A percentile compares a stretch with the other conserved stretches of the same genome.
Evolutionary conservation across 768 basidiomycete genomes (phyloP).

Genomic region (Russula vinacea): DNA sequence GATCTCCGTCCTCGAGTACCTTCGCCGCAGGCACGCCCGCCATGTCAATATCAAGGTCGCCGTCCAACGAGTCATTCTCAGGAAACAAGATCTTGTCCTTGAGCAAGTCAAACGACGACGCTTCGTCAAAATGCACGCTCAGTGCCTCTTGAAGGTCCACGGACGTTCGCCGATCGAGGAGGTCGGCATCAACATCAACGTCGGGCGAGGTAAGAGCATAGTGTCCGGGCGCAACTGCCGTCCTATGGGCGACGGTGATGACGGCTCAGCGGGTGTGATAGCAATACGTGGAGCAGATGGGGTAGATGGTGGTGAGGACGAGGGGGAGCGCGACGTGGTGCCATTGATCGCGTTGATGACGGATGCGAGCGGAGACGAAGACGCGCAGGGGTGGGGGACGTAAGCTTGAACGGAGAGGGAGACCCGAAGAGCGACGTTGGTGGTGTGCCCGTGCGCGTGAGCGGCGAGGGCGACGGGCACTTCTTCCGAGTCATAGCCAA

Average conservation of each 20-base stretch:
- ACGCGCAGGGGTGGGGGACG: conserved; percentile 35
- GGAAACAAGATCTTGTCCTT: conserved; percentile 28
- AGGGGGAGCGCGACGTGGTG: conserved; percentile 6
- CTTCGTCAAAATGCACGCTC: conserved; percentile 27
- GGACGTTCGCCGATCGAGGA: conserved; percentile 17
- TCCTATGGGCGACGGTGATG: conserved; percentile 23
- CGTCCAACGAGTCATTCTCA: conserved; percentile 26
- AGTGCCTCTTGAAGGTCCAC: conserved; percentile 27
- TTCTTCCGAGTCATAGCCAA: conserved; percentile 3
- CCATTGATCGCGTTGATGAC: conserved; percentile 30
- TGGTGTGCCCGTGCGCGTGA: neutral
- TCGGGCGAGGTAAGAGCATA: neutral
- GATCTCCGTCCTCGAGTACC: neutral
- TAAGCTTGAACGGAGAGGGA: conserved; percentile 23
- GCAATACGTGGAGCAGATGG: conserved; percentile 22
- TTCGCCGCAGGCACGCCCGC: neutral
- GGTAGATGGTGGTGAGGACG: conserved; percentile 7
- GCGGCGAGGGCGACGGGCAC: neutral
- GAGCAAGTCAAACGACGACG: conserved; percentile 29
- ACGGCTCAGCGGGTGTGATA: conserved; percentile 17
- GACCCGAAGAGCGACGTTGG: conserved; percentile 5
- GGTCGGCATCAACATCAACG: conserved; percentile 3
- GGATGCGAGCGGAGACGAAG: conserved; percentile 30
- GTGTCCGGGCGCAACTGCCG: conserved; percentile 10
- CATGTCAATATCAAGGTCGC: conserved; percentile 23